A percentile compares a stretch with the other conserved stretches of the same genome.
Conservation (phyloP, 2,329 filamentous ascomycete genomes). For the Neophaeococcomyces aloes region DNA sequence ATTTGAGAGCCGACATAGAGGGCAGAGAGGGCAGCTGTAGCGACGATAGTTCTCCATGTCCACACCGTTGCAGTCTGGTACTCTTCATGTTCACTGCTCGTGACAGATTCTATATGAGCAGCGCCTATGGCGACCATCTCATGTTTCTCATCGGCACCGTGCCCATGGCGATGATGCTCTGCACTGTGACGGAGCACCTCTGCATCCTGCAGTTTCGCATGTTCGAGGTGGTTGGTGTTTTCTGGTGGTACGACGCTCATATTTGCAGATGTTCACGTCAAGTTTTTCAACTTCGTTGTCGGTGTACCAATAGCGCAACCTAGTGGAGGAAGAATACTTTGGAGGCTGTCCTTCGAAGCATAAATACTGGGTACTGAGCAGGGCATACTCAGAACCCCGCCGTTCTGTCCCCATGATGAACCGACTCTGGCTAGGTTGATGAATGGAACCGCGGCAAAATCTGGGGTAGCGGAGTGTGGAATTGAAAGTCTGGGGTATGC, state of each 20-base stretch:
- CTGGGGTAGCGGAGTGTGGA: too few species aligned
- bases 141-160: background rate
- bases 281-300: too few species aligned
- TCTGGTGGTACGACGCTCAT: conserved; percentile 13
- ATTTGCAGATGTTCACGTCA: too few species aligned
- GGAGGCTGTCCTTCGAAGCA: too few species aligned
- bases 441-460: too few species aligned
- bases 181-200: conserved; percentile 7
- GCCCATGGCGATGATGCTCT: conserved; percentile 10
- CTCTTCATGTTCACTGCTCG: conserved; percentile 5
- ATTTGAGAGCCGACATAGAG: conserved; percentile 13
- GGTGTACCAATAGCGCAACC: too few species aligned
- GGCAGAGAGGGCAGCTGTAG: conserved; percentile 7
- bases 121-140: background rate
- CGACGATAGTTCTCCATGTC: conserved; percentile 10
- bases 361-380: too few species aligned
- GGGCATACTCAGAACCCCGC: too few species aligned
- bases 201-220: conserved; percentile 10
- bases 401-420: too few species aligned
- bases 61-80: conserved; percentile 11
- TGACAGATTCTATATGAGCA: background rate
- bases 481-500: too few species aligned
- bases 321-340: too few species aligned
- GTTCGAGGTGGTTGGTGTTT: conserved; percentile 11
- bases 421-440: too few species aligned